Conservation (phyloP, 208 protist species). For the Leishmania guyanensis region DNA sequence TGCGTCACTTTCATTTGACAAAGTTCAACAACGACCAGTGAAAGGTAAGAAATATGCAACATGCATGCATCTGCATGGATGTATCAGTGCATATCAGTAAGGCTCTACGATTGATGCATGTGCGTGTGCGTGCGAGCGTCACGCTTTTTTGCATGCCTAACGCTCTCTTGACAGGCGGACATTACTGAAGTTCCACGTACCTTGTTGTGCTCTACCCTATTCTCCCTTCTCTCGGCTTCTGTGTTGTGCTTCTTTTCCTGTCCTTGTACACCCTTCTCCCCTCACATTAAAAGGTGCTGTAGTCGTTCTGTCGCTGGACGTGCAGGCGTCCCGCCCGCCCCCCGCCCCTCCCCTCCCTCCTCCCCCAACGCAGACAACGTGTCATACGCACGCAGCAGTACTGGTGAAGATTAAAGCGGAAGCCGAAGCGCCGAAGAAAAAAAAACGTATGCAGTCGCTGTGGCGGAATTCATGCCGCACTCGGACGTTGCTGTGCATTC, state of each 20-base stretch:
- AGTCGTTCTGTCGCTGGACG: neutral
- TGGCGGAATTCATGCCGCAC: neutral
- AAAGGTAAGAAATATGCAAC: neutral
- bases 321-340: too few relatives aligned
- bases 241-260: neutral
- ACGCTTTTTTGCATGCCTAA: neutral
- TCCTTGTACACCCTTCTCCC: neutral
- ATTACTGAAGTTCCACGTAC: neutral
- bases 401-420: neutral
- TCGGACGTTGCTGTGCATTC: neutral
- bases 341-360: too few relatives aligned
- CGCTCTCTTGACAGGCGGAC: neutral
- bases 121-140: neutral
- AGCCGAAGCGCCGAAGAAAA: neutral
- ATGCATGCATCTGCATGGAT: neutral
- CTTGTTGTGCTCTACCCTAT: neutral
- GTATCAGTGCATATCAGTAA: neutral
- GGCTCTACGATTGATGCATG: neutral
- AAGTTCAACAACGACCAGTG: neutral
- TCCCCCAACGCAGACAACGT: neutral
- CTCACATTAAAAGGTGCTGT: neutral
- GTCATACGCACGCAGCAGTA: neutral
- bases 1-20: neutral
- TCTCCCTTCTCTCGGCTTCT: neutral
- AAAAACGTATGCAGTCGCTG: neutral